Conservation (phyloP, 1,284 basidiomycete species). For the Ganoderma leucocontextum region DNA sequence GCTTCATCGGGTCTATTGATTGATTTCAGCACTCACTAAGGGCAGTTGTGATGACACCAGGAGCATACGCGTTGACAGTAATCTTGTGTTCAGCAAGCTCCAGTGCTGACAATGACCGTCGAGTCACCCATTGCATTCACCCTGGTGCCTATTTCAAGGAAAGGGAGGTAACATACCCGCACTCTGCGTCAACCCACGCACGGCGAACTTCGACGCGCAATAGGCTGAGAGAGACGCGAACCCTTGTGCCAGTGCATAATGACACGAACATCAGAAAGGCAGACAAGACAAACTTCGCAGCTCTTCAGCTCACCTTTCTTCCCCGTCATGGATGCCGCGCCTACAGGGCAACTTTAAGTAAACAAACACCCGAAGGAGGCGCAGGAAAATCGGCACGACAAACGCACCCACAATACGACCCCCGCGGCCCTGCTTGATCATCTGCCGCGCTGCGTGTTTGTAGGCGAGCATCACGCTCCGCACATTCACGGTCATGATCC, state of each 20-base stretch:
- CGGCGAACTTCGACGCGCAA: slow-evolving; percentile 44
- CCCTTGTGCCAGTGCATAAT: slow-evolving; percentile 25
- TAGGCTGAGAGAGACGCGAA: slow-evolving; percentile 30
- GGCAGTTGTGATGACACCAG: slow-evolving; percentile 36
- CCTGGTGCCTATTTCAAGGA: too few relatives aligned
- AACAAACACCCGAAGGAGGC: not conserved
- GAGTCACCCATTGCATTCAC: not conserved
- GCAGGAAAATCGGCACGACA: not conserved
- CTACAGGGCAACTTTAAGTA: slow-evolving; percentile 15
- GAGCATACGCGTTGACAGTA: slow-evolving; percentile 41
- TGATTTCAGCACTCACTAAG: slow-evolving; percentile 31
- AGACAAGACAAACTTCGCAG: not conserved
- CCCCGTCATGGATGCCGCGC: slow-evolving; percentile 33
- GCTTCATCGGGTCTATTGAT: not conserved
- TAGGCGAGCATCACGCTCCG: slow-evolving; percentile 43
- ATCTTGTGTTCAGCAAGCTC: slow-evolving; percentile 36
- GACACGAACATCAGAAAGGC: not conserved
- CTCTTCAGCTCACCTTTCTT: slow-evolving; percentile 31
- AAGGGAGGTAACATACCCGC: slow-evolving; percentile 30
- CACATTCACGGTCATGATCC: slow-evolving; percentile 38
- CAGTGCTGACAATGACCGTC: slow-evolving; percentile 23
- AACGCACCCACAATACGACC: slow-evolving; percentile 42
- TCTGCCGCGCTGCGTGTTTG: slow-evolving; percentile 40
- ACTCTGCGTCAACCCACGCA: slow-evolving; percentile 44
- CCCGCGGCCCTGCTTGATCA: slow-evolving; percentile 41